phyloP scores from a whole-genome alignment of 169 alveolate species.

The Perkinsus marinus region DNA sequence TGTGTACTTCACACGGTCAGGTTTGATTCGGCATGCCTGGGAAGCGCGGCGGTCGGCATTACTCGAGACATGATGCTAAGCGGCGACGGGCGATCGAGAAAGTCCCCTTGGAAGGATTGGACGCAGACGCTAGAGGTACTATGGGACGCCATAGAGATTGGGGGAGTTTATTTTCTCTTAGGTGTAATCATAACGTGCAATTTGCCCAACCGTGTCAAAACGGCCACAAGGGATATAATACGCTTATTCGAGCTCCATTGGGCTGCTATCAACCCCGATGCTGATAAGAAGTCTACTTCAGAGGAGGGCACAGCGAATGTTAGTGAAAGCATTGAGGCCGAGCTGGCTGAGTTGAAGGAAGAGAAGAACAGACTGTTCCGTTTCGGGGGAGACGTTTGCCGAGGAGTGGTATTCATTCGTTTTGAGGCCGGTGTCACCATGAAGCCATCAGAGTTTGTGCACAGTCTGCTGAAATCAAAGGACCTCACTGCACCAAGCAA shows the following conservation, averaged over 20 bases:
- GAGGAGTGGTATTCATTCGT: background rate
- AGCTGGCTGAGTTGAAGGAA: background rate
- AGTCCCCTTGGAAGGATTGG: background rate
- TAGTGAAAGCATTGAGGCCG: background rate
- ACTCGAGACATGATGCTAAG: background rate
- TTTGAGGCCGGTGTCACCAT: background rate
- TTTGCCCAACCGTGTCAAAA: background rate
- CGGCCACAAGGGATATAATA: background rate
- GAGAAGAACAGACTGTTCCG: background rate
- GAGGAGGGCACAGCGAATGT: background rate
- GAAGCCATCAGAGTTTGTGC: background rate
- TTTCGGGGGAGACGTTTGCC: background rate
- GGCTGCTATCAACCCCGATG: background rate
- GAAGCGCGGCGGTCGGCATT: background rate
- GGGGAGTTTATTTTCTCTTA: background rate
- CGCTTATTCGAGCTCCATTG: background rate
- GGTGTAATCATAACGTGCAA: background rate
- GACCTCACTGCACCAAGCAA: background rate
- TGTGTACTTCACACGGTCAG: too few relatives aligned
- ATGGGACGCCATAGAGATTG: background rate
- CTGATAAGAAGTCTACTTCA: background rate
- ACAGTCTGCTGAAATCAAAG: background rate
- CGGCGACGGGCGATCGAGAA: background rate
- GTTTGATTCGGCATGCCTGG: background rate
- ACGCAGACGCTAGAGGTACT: background rate